Conservation (phyloP, 2,329 filamentous ascomycete species). For the Hawksworthiomyces lignivorus region DNA sequence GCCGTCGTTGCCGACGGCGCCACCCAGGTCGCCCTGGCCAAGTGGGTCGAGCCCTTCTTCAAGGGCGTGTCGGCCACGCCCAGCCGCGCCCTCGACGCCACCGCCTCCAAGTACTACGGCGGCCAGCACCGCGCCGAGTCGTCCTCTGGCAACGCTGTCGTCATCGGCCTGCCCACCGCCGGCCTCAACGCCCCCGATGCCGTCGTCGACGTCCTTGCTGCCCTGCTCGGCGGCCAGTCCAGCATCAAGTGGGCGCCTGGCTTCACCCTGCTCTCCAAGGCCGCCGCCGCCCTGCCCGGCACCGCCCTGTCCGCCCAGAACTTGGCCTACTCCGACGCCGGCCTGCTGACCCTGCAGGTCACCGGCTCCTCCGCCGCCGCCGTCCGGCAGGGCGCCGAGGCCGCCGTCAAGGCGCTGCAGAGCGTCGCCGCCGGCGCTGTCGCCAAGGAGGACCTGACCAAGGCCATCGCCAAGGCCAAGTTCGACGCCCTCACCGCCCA, state of each 20-base stretch:
- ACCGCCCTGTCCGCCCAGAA: conserved; percentile 68
- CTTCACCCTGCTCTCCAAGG: conserved; percentile 84
- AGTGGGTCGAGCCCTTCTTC: conserved; percentile 95
- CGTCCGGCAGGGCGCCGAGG: conserved; percentile 66
- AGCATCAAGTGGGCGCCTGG: conserved; percentile 93
- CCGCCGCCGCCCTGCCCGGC: conserved; percentile 55
- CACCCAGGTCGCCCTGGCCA: conserved; percentile 64
- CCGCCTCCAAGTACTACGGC: conserved; percentile 80
- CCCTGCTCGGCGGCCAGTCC: conserved; percentile 83
- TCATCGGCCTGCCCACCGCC: conserved; percentile 88
- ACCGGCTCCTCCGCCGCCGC: conserved; percentile 60
- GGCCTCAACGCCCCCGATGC: conserved; percentile 78
- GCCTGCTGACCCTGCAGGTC: conserved; percentile 78
- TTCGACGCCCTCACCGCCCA: conserved; percentile 80
- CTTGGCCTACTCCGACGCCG: conserved; percentile 85
- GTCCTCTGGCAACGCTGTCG: conserved; percentile 68
- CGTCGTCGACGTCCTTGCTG: conserved; percentile 77
- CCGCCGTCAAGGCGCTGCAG: conserved; percentile 75
- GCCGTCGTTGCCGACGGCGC: conserved; percentile 87
- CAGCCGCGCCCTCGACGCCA: conserved; percentile 45
- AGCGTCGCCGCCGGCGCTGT: conserved; percentile 68
- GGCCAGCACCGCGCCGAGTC: conserved; percentile 87
- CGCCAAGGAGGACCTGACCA: conserved; percentile 77
- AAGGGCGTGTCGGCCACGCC: conserved; percentile 53
- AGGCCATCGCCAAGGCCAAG: conserved; percentile 88